Conservation (phyloP, 2,329 filamentous ascomycete genomes). For the Myriosclerotinia curreyana region DNA sequence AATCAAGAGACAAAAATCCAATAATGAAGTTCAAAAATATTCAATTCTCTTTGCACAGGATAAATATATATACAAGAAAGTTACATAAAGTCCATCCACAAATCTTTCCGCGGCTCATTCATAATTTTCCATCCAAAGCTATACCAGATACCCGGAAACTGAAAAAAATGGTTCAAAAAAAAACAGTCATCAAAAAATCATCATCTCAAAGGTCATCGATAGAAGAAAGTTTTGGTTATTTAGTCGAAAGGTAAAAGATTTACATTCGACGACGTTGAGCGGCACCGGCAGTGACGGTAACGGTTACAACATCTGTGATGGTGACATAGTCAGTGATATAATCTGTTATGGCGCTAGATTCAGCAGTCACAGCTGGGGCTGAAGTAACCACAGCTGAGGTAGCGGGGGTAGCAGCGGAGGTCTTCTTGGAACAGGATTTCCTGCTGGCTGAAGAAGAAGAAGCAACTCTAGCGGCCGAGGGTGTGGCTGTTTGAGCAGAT, state of each 20-base stretch:
- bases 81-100: conserved; percentile 7
- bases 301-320: conserved; percentile 11
- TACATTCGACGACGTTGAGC: not conserved
- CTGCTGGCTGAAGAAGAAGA: conserved; percentile 2
- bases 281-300: conserved; percentile 13
- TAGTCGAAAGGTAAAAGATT: not conserved
- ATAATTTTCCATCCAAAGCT: not conserved
- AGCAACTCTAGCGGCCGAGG: too few species aligned
- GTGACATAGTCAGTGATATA: conserved; percentile 5
- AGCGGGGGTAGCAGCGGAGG: not conserved
- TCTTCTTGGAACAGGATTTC: conserved; percentile 4
- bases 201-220: not conserved
- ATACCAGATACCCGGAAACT: not conserved
- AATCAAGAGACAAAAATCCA: too few species aligned
- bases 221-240: not conserved
- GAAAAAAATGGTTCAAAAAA: not conserved
- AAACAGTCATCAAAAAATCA: not conserved
- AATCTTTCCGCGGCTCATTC: not conserved
- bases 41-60: not conserved
- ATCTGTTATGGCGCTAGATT: not conserved
- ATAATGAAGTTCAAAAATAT: not conserved
- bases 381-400: not conserved
- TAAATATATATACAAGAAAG: conserved; percentile 16
- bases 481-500: not conserved
- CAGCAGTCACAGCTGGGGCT: not conserved